Percentiles rank a stretch among this genome's conserved stretches.
Conservation (phyloP, 768 basidiomycete genomes). For the Macrolepiota dolichaula region DNA sequence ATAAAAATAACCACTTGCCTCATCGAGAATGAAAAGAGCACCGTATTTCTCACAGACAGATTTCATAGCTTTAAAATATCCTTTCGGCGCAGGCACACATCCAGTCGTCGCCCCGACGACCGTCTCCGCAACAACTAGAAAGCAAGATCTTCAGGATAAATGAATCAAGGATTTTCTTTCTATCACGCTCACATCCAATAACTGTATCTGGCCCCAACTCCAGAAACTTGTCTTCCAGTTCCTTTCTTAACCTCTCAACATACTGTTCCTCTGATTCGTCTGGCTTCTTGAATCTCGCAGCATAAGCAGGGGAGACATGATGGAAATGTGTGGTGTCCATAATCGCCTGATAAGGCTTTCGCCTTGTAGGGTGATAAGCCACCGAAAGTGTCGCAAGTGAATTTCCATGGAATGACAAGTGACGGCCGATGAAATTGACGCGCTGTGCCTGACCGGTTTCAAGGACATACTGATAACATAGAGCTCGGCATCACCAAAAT, state of each 20-base stretch:
- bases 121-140: conserved; percentile 74
- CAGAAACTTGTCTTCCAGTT: conserved; percentile 83
- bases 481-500: not conserved
- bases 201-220: conserved; percentile 82
- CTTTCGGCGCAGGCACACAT: conserved; percentile 70
- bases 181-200: conserved; percentile 57
- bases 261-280: conserved; percentile 79
- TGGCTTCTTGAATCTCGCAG: conserved; percentile 67
- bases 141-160: not conserved
- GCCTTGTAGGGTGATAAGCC: conserved; percentile 62
- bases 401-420: conserved; percentile 85
- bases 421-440: conserved; percentile 73
- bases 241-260: conserved; percentile 70
- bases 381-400: conserved; percentile 69
- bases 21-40: conserved; percentile 82
- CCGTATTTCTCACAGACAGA: conserved; percentile 76
- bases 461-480: conserved; percentile 55
- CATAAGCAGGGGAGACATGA: conserved; percentile 86
- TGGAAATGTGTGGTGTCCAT: conserved; percentile 68
- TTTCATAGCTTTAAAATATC: conserved; percentile 85
- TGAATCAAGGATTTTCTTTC: not conserved
- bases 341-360: conserved; percentile 64
- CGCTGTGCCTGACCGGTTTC: conserved; percentile 70
- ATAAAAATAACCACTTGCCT: conserved; percentile 37
- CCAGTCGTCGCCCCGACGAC: conserved; percentile 87